phyloP scores from a whole-genome alignment of 805 yeast genomes.

The Yarrowia bubula region DNA sequence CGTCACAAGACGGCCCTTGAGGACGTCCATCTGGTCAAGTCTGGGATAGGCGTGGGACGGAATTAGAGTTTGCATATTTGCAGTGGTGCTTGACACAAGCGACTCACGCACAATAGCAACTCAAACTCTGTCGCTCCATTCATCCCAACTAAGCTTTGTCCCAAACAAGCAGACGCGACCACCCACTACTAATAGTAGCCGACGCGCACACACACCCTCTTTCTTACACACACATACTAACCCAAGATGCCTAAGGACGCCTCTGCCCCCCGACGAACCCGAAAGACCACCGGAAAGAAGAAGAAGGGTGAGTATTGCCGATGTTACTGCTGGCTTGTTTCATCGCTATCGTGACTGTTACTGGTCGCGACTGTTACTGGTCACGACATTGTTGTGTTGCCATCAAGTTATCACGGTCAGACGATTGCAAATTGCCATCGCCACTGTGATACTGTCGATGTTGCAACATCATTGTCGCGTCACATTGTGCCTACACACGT shows the following conservation, averaged over 20 bases:
- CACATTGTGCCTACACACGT: neutral
- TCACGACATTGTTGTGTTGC: neutral
- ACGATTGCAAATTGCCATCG: no score
- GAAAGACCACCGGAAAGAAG: conserved; percentile 32
- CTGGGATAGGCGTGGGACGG: neutral
- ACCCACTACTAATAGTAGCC: conserved; percentile 1
- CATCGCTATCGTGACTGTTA: neutral
- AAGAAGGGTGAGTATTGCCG: conserved; percentile 29
- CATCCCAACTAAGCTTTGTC: conserved; percentile 10
- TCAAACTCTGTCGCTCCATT: conserved; percentile 22
- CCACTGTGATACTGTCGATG: neutral
- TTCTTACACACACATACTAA: conserved; percentile 8
- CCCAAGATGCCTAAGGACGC: conserved; percentile 36
- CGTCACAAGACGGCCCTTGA: no score
- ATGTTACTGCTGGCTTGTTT: neutral
- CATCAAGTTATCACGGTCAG: no score
- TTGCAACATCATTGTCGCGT: neutral
- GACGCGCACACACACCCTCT: conserved; percentile 20
- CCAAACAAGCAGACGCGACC: conserved; percentile 21
- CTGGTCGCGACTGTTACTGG: neutral
- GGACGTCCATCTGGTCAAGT: no score
- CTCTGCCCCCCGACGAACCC: conserved; percentile 31
- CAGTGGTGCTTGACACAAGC: conserved; percentile 17
- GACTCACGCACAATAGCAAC: conserved; percentile 18
- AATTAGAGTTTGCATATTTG: conserved; percentile 21